These are phyloP conservation scores for Juglanconis sp. DNA, from an alignment of 2,329 filamentous ascomycete species.

Conservation along the genomic window DNA sequence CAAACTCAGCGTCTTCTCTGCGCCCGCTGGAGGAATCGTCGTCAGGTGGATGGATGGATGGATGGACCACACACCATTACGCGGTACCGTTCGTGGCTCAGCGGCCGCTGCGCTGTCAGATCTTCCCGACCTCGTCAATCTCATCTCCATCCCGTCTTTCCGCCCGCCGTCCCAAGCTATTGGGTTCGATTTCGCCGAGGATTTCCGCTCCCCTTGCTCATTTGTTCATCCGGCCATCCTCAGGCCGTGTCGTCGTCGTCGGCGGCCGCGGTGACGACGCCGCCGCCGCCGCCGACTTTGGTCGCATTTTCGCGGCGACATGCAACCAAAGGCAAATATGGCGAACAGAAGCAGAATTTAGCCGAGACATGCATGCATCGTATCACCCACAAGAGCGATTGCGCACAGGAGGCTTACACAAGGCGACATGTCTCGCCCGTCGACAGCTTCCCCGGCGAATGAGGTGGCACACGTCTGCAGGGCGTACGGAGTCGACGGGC, in stretches of 20 bases:
- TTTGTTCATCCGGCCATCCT: background rate
- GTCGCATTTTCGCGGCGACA: background rate
- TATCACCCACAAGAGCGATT: slow-evolving; percentile 9
- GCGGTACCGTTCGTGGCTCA: background rate
- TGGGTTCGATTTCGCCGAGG: slow-evolving; percentile 1
- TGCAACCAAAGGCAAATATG: background rate
- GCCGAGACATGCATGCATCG: slow-evolving; percentile 18
- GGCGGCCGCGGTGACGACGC: too few relatives aligned
- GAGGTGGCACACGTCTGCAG: slow-evolving; percentile 1
- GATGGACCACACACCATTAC: background rate
- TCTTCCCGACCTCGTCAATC: slow-evolving; percentile 12
- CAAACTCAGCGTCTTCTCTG: too few relatives aligned
- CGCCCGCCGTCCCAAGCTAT: background rate
- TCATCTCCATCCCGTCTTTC: slow-evolving; percentile 1
- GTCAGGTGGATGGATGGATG: too few relatives aligned
- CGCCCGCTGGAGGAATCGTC: too few relatives aligned
- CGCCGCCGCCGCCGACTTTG: too few relatives aligned
- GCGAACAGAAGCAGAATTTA: slow-evolving; percentile 17
- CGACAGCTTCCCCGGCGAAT: slow-evolving; percentile 6
- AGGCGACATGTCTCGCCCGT: slow-evolving; percentile 13
- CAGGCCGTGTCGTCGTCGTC: too few relatives aligned
- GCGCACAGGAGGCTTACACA: slow-evolving; percentile 17
- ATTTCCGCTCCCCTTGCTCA: background rate
- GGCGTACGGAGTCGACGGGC: background rate
- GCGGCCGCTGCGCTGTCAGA: background rate